Evolutionary conservation across 495 filamentous ascomycete genomes (phyloP), one percentile per base, ranked within the genome.

Genomic region (Aspergillus funiculosus): DNA sequence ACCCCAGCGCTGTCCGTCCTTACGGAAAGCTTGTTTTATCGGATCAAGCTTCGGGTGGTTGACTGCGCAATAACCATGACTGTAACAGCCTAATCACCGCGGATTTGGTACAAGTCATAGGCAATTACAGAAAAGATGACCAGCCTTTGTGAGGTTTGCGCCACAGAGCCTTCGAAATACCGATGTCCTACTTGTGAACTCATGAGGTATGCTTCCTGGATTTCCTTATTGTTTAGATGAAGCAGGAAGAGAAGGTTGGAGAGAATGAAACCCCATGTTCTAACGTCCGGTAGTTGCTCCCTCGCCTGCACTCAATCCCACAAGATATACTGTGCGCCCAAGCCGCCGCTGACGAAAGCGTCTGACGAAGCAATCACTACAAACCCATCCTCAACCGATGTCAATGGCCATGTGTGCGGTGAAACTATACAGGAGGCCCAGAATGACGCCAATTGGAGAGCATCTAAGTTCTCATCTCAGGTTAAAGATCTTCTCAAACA

Each of bases 271-370:
- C 19, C 6, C 1, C 8, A 25, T 32, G 28, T 48, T 13, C 26
- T 25, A 28, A 27, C 7, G 15, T 14, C 40, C 34, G n/a, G 49
- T 34, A 89, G 85, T 56, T 89, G 85, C 54, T 87, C 83, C 1
- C 70, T 86, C 34, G 64, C 73, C 18, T 89, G 85, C 62, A 83
- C 76, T 44, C 78, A 76, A 51, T 61, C 71, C 20, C 85, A 89
- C 66, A 82, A 73, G 54, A 70, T 71, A 29, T 71, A 70, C 44
- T 73, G 69, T 48, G 60, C 68, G 17, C 66, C 68, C 11, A 69
- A 68, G 50, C 48, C 55, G 35, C 49, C 36, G 10, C 52, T 54
- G 18, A 31, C 57, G 32, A 58, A 51, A 25, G 11, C 30, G 18
- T 22, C 40, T 38, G 41, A 58, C 34, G 57, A 77, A 51, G 53